Conservation (phyloP, 768 basidiomycete genomes). For the Calocybe cyanea region DNA sequence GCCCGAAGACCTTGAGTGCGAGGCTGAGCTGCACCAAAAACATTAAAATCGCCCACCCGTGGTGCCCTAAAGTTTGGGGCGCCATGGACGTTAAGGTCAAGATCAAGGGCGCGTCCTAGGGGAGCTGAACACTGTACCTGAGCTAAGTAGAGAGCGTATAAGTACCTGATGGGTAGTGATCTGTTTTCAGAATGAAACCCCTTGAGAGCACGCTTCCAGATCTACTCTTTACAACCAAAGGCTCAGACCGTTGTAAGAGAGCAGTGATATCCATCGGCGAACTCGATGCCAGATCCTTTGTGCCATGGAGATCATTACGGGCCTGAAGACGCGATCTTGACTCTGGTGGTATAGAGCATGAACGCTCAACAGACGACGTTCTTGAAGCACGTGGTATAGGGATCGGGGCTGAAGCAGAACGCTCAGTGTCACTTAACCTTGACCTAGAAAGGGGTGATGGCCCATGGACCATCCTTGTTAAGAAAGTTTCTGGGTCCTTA, state of each 20-base stretch:
- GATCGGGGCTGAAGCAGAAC: conserved; percentile 15
- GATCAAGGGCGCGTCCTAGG: conserved; percentile 80
- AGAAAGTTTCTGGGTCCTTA: too few species aligned
- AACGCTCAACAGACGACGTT: conserved; percentile 11
- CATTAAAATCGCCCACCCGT: conserved; percentile 73
- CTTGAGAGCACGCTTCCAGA: conserved; percentile 80
- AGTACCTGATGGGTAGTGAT: conserved; percentile 76
- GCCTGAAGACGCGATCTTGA: conserved; percentile 8
- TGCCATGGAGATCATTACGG: conserved; percentile 11
- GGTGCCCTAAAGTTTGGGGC: conserved; percentile 95
- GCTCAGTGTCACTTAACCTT: conserved; percentile 8
- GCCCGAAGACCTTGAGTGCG: conserved; percentile 88
- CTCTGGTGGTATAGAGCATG: conserved; percentile 12
- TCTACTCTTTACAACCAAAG: conserved; percentile 78
- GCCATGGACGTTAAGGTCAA: conserved; percentile 89
- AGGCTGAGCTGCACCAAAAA: conserved; percentile 95
- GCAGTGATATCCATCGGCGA: conserved; percentile 57
- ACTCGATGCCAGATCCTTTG: conserved; percentile 14
- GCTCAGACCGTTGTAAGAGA: conserved; percentile 60
- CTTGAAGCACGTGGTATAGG: conserved; percentile 14
- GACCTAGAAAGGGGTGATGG: conserved; percentile 5
- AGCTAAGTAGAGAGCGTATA: conserved; percentile 2
- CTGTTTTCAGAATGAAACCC: conserved; percentile 94
- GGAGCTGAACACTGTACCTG: background rate
- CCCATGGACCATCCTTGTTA: conserved; percentile 15